Conservation (phyloP, 73 alveolate genomes). For the Breviolum minutum region DNA sequence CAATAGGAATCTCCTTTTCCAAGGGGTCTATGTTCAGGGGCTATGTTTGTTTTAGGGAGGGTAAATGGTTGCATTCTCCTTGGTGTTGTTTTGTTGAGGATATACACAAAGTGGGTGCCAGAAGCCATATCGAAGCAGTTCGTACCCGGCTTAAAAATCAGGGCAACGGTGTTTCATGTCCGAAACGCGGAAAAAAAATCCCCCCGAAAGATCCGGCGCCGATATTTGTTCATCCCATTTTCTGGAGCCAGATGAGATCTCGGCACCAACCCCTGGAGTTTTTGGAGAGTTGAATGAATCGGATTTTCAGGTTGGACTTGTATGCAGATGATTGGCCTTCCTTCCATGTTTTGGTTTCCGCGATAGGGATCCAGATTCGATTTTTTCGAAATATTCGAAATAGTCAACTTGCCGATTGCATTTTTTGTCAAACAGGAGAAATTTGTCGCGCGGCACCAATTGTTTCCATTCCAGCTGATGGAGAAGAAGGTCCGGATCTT, state of each 20-base stretch:
- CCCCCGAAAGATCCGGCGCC: background rate
- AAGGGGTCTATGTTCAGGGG: too few relatives aligned
- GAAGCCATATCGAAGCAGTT: conserved; percentile 52
- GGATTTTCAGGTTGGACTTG: conserved; percentile 59
- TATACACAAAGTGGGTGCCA: conserved; percentile 60
- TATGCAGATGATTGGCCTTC: conserved; percentile 67
- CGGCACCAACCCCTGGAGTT: background rate
- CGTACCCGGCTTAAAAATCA: background rate
- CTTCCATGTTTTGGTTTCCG: conserved; percentile 33
- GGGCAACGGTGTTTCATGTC: too few relatives aligned
- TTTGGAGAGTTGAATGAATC: background rate
- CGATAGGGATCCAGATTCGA: too few relatives aligned
- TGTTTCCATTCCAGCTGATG: conserved; percentile 13
- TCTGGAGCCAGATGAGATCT: background rate
- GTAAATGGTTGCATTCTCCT: background rate
- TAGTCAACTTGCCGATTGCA: too few relatives aligned
- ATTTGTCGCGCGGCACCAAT: conserved; percentile 59
- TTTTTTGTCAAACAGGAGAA: too few relatives aligned
- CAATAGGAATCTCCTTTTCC: too few relatives aligned
- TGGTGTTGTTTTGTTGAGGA: background rate
- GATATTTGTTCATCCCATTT: too few relatives aligned
- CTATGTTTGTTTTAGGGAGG: too few relatives aligned
- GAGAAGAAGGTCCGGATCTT: background rate
- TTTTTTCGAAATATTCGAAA: too few relatives aligned
- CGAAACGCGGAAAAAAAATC: background rate